phyloP scores from a whole-genome alignment of 805 yeast genomes.

The Ogataea parapolymorpha region DNA sequence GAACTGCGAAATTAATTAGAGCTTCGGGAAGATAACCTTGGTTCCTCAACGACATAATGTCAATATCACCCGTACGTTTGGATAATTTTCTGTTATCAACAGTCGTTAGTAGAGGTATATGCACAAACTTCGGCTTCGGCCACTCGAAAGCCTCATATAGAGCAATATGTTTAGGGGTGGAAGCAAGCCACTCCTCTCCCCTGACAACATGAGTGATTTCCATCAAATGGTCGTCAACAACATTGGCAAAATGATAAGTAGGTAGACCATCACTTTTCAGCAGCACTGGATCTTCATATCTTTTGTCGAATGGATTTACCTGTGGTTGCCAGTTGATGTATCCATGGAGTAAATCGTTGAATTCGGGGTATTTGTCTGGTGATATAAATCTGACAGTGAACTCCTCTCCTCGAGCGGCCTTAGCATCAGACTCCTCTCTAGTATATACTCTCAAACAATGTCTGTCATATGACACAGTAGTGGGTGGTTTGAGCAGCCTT shows the following conservation, averaged over 20 bases:
- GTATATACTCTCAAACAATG: slow-evolving; percentile 54
- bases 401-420: slow-evolving; percentile 35
- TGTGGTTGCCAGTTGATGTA: slow-evolving; percentile 74
- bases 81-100: slow-evolving; percentile 72
- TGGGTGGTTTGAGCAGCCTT: slow-evolving; percentile 73
- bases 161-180: slow-evolving; percentile 93
- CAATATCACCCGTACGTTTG: slow-evolving; percentile 80
- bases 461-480: slow-evolving; percentile 89
- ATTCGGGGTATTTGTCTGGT: slow-evolving; percentile 64
- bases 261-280: slow-evolving; percentile 94
- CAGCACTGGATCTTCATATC: slow-evolving; percentile 87
- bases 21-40: slow-evolving; percentile 84
- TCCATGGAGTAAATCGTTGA: slow-evolving; percentile 80
- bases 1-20: slow-evolving; percentile 75
- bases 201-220: slow-evolving; percentile 88
- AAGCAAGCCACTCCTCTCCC: slow-evolving; percentile 97
- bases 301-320: slow-evolving; percentile 58
- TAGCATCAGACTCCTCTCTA: slow-evolving; percentile 37
- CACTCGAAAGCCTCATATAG: slow-evolving; percentile 84
- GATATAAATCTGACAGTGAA: slow-evolving; percentile 72
- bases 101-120: slow-evolving; percentile 83
- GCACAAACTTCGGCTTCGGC: slow-evolving; percentile 78
- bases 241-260: slow-evolving; percentile 95
- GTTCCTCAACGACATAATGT: slow-evolving; percentile 54
- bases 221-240: slow-evolving; percentile 93